Evolutionary conservation across 2,329 filamentous ascomycete species (phyloP), one percentile per base, ranked within the genome.

Genomic region (Clonostachys rhizophaga): DNA sequence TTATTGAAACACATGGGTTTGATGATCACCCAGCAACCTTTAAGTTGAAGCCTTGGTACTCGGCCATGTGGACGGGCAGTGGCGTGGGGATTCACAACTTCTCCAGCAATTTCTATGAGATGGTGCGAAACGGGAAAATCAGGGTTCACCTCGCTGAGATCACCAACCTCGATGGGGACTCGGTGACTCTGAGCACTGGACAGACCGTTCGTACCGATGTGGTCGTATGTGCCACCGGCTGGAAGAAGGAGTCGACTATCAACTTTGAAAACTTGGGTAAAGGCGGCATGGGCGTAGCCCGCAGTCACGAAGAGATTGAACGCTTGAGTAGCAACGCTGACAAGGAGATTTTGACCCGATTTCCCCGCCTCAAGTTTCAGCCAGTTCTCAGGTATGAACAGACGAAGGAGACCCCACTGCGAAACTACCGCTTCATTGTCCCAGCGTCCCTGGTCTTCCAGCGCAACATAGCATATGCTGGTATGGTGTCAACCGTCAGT

Each of bases 61-160:
- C 61, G 4, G 58, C 67, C 0, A 70, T 71, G 47, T 81, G 73
- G 67, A 71, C 72, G 12, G 78, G 74, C 1, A 72, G 67, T 36
- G 70, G 69, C 0, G 58, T 82, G 1, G 72, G 73, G 33, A 80
- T 84, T 33, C 63, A 74, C 36, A 82, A 81, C 53, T 80, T 75
- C 50, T 64, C 69, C 1, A 72, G 65, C 3, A 64, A 69, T 33
- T 66, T 80, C 47, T 75, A 78, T 49, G 73, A 78, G 12, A 59
- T 79, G 40, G 72, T 81, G 12, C 63, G 65, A 20, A 49, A 68
- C 1, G 76, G 75, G 1, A 69, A 63, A 44, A 70, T 81, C 24
- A 61, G 64, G 9, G 63, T 80, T 0, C 68, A 77, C 43, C 58
- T 76, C 9, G 71, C 67, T 7, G 69, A 80, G 34, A 67, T 81